Percentiles rank a stretch among this genome's conserved stretches.
phyloP scores from a whole-genome alignment of 495 filamentous ascomycete species.

The Haplographium delicatum region DNA sequence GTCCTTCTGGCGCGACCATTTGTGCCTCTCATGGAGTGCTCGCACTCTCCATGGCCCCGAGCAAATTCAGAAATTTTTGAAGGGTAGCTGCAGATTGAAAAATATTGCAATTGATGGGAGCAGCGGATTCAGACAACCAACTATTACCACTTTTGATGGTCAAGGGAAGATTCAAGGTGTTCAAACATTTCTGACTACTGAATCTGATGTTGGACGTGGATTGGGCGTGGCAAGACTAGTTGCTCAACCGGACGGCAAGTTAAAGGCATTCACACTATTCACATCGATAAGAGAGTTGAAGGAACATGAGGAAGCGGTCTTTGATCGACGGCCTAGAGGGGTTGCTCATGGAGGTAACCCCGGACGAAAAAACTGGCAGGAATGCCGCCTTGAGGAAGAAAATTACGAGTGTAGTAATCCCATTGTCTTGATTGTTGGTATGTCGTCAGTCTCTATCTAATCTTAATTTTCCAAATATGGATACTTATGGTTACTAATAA shows the following conservation, averaged over 20 bases:
- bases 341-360: conserved; percentile 29
- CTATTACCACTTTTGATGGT: conserved; percentile 3
- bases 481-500: neutral
- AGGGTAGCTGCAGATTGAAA: conserved; percentile 10
- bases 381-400: conserved; percentile 41
- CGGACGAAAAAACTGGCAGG: conserved; percentile 49
- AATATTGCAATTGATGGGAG: conserved; percentile 8
- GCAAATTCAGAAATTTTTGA: conserved; percentile 8
- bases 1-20: conserved; percentile 18
- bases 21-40: conserved; percentile 15
- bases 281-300: conserved; percentile 48
- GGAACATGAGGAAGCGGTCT: conserved; percentile 42
- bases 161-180: conserved; percentile 14
- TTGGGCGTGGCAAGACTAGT: conserved; percentile 47
- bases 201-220: conserved; percentile 43
- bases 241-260: conserved; percentile 31
- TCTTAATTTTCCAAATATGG: neutral
- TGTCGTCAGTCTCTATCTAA: neutral
- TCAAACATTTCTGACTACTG: conserved; percentile 11
- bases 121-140: conserved; percentile 8
- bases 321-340: conserved; percentile 38
- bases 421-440: conserved; percentile 53
- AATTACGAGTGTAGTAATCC: conserved; percentile 51
- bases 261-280: conserved; percentile 52
- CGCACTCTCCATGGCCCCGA: conserved; percentile 13